A percentile compares a stretch with the other conserved stretches of the same genome.
These are phyloP conservation scores for Erythrophleum fordii DNA, from an alignment of 306 rosid species.

Conservation along the genomic window DNA sequence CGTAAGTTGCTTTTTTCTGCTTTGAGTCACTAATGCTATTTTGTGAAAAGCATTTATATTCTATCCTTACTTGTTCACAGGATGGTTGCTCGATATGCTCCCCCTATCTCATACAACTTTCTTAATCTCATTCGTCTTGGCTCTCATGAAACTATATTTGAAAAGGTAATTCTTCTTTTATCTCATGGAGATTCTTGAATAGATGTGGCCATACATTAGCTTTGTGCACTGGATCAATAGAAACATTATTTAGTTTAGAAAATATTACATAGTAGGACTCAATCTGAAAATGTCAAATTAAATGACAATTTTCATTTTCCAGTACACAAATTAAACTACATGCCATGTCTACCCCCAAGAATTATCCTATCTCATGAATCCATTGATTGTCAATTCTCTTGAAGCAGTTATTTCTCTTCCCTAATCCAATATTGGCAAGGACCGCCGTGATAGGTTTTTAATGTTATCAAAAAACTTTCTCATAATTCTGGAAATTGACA, in stretches of 20 bases:
- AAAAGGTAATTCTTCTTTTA: constrained; percentile 58
- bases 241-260: background rate
- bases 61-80: constrained; percentile 49
- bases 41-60: constrained; percentile 30
- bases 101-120: constrained; percentile 94
- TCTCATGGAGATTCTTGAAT: constrained; percentile 9
- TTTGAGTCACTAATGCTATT: constrained; percentile 24
- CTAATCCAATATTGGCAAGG: background rate
- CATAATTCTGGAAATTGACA: constrained; percentile 6
- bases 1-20: constrained; percentile 68
- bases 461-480: constrained; percentile 1
- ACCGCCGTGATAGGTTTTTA: background rate
- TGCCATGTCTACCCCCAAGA: background rate
- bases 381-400: background rate
- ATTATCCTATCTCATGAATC: background rate
- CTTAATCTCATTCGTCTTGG: constrained; percentile 87
- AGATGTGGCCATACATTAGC: background rate
- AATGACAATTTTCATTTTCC: background rate
- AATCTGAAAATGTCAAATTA: background rate
- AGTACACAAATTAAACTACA: background rate
- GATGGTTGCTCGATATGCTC: constrained; percentile 99
- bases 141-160: constrained; percentile 71
- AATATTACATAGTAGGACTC: background rate
- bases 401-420: background rate
- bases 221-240: background rate